Percentiles rank a stretch among this genome's conserved stretches.
These are phyloP conservation scores for Boletus vinaceobasis DNA, from an alignment of 768 basidiomycete species.

Conservation along the genomic window DNA sequence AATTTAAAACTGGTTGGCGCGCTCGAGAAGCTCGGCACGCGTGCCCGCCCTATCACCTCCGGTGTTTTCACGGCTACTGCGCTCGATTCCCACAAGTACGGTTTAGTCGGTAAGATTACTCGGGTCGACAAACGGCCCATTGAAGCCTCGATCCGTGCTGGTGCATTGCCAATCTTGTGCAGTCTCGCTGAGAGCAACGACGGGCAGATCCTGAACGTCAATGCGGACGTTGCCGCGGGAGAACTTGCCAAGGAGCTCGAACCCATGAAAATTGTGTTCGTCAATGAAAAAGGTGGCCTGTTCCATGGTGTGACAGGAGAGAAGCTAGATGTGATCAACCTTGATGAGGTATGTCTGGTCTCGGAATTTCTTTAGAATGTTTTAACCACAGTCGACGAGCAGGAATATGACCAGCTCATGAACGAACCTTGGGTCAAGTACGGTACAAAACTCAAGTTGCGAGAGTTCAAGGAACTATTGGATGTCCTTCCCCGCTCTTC, in stretches of 20 bases:
- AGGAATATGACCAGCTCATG: slow-evolving; percentile 97
- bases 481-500: slow-evolving; percentile 98
- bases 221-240: slow-evolving; percentile 97
- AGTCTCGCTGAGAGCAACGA: slow-evolving; percentile 91
- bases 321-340: slow-evolving; percentile 93
- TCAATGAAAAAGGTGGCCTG: slow-evolving; percentile 97
- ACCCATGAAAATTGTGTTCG: slow-evolving; percentile 96
- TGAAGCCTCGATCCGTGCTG: slow-evolving; percentile 94
- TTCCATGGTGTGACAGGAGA: slow-evolving; percentile 97
- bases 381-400: not conserved
- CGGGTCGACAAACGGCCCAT: slow-evolving; percentile 93
- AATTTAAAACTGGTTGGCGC: slow-evolving; percentile 93
- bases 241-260: slow-evolving; percentile 97
- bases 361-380: not conserved
- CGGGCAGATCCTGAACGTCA: slow-evolving; percentile 99
- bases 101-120: slow-evolving; percentile 93
- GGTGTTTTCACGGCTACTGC: slow-evolving; percentile 98
- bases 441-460: slow-evolving; percentile 97
- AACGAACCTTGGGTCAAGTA: slow-evolving; percentile 99
- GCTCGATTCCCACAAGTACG: slow-evolving; percentile 92
- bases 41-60: slow-evolving; percentile 95
- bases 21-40: slow-evolving; percentile 90
- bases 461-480: slow-evolving; percentile 98
- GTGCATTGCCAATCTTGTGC: slow-evolving; percentile 93
- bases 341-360: slow-evolving; percentile 72